phyloP scores from a whole-genome alignment of 2,329 filamentous ascomycete species.

The Colletotrichum limetticola region DNA sequence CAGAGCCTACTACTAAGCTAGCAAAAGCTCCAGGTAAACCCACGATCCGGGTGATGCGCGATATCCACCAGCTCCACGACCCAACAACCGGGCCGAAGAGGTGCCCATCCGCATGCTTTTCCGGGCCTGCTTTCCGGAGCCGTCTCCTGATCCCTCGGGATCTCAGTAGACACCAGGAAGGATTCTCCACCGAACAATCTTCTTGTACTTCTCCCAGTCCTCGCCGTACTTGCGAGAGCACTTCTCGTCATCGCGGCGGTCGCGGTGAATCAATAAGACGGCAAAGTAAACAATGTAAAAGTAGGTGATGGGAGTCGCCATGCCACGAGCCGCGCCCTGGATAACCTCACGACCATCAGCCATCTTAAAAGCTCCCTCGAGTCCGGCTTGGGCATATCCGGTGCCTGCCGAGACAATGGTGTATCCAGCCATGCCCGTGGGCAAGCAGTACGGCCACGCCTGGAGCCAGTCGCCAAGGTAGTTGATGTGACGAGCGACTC shows the following conservation, averaged over 20 bases:
- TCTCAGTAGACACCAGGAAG: constrained; percentile 85
- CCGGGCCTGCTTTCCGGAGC: constrained; percentile 9
- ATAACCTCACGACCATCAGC: constrained; percentile 72
- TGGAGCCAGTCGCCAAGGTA: constrained; percentile 96
- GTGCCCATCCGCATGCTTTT: not conserved
- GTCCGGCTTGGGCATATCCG: constrained; percentile 55
- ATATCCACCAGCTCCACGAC: not conserved
- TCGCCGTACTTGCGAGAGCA: constrained; percentile 90
- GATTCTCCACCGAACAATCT: constrained; percentile 83
- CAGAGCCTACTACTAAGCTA: not conserved
- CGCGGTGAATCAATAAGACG: constrained; percentile 85
- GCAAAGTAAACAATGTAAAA: constrained; percentile 96
- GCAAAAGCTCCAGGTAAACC: not conserved
- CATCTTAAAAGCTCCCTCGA: constrained; percentile 65
- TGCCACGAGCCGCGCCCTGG: constrained; percentile 79
- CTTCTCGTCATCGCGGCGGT: constrained; percentile 89
- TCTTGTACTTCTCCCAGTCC: constrained; percentile 91
- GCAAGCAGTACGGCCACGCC: constrained; percentile 89
- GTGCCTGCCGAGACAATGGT: constrained; percentile 70
- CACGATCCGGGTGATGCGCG: not conserved
- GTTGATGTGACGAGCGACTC: constrained; percentile 90
- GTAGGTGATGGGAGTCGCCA: constrained; percentile 90
- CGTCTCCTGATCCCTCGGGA: not conserved
- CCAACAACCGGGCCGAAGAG: constrained; percentile 9
- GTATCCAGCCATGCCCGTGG: constrained; percentile 87